These are phyloP conservation scores for Trametes cinnabarina DNA, from an alignment of 768 basidiomycete species.

Conservation along the genomic window DNA sequence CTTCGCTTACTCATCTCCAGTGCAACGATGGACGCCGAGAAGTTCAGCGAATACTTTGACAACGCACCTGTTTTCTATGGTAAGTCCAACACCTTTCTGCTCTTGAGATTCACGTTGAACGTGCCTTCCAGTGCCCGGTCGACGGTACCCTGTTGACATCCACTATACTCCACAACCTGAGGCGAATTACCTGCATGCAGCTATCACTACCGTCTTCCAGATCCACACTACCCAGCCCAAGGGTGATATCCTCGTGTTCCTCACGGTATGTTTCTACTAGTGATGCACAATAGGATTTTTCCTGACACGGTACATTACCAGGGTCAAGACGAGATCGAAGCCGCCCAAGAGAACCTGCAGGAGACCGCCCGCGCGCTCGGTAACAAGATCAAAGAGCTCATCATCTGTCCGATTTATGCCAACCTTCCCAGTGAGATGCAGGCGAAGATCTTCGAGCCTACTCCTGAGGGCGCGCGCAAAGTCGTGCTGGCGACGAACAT, in stretches of 20 bases:
- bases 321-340: conserved; percentile 99
- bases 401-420: conserved; percentile 97
- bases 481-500: conserved; percentile 99
- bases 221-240: conserved; percentile 98
- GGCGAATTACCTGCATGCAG: conserved; percentile 97
- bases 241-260: conserved; percentile 96
- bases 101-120: not conserved
- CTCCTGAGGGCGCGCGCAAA: conserved; percentile 93
- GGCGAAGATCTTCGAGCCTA: conserved; percentile 98
- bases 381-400: conserved; percentile 92
- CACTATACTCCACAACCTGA: conserved; percentile 99
- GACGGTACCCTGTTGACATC: conserved; percentile 96
- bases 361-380: conserved; percentile 94
- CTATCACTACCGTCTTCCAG: conserved; percentile 98
- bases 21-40: conserved; percentile 96
- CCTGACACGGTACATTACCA: conserved; percentile 24
- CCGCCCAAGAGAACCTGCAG: conserved; percentile 91
- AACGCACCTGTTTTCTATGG: conserved; percentile 93
- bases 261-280: conserved; percentile 61
- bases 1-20: conserved; percentile 90
- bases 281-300: too few species aligned
- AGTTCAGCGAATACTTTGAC: conserved; percentile 98
- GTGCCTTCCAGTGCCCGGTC: conserved; percentile 79
- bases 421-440: conserved; percentile 99
- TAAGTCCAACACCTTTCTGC: conserved; percentile 35